Evolutionary conservation across 495 filamentous ascomycete species (phyloP).

Genomic region (Melanomma pulvis-pyrius): DNA sequence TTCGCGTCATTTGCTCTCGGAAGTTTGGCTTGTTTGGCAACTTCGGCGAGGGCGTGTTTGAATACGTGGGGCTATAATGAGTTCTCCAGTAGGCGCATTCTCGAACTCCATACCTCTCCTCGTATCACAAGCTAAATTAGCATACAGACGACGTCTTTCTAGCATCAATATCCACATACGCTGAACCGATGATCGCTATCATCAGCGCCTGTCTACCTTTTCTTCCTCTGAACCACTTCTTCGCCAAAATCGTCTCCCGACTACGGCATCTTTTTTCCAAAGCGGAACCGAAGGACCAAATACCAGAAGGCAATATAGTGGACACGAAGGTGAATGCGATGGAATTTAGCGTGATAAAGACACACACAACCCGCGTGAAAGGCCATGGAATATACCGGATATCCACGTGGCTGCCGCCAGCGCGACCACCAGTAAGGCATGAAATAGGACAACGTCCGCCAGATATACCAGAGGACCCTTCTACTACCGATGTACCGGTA

Average conservation of each 20-base stretch:
- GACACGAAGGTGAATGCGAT: not conserved
- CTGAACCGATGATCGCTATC: conserved; percentile 3
- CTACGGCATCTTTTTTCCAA: not conserved
- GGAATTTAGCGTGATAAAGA: not conserved
- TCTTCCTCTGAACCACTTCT: not conserved
- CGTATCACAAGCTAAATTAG: not conserved
- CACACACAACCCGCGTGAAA: not conserved
- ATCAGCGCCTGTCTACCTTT: conserved; percentile 11
- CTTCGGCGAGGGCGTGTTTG: not conserved
- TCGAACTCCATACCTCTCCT: not conserved
- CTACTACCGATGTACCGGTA: not conserved
- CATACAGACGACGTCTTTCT: not conserved
- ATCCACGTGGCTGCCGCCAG: not conserved
- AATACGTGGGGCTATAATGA: not conserved
- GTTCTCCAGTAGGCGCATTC: not conserved
- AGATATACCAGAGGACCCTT: not conserved
- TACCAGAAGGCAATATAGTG: not conserved
- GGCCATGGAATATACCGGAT: not conserved
- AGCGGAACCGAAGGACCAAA: not conserved
- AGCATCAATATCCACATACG: not conserved
- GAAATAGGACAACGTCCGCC: not conserved
- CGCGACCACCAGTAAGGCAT: not conserved
- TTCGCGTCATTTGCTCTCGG: conserved; percentile 1
- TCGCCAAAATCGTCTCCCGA: not conserved
- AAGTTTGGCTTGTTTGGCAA: conserved; percentile 5